A percentile compares a stretch with the other conserved stretches of the same genome.
Conservation (phyloP, 2,329 filamentous ascomycete genomes). For the Clonostachys chloroleuca region DNA sequence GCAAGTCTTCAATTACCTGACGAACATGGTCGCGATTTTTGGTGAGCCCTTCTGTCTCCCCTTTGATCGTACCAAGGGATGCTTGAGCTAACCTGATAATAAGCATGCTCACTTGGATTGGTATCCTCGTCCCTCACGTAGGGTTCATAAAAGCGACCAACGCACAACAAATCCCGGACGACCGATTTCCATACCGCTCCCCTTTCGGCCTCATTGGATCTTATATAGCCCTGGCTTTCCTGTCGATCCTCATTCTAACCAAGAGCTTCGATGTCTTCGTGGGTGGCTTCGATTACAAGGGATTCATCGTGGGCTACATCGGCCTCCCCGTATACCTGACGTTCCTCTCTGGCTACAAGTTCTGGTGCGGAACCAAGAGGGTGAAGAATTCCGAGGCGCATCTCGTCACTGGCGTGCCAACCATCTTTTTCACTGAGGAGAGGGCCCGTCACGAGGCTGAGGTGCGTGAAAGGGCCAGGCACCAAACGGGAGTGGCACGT, state of each 20-base stretch:
- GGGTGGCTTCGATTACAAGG: slow-evolving; percentile 38
- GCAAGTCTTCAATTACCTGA: slow-evolving; percentile 59
- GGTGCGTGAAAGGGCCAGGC: too few species aligned
- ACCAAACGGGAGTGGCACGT: too few species aligned
- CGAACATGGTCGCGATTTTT: slow-evolving; percentile 55
- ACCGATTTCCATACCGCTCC: slow-evolving; percentile 62
- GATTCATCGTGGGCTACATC: slow-evolving; percentile 65
- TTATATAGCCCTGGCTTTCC: slow-evolving; percentile 57
- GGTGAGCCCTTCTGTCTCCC: too few species aligned
- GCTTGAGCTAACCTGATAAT: too few species aligned
- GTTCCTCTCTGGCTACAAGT: slow-evolving; percentile 60
- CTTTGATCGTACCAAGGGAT: too few species aligned
- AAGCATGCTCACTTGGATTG: slow-evolving; percentile 63
- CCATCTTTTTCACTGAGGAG: too few species aligned
- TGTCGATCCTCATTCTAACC: slow-evolving; percentile 62
- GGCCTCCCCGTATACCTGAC: slow-evolving; percentile 64
- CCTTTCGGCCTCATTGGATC: slow-evolving; percentile 65
- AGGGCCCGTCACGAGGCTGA: too few species aligned
- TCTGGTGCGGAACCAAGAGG: slow-evolving; percentile 54
- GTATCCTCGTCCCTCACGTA: slow-evolving; percentile 65
- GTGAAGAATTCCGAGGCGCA: slow-evolving; percentile 29
- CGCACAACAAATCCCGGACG: slow-evolving; percentile 61
- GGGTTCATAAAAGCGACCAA: slow-evolving; percentile 64
- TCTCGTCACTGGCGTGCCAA: slow-evolving; percentile 5
- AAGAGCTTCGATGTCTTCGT: slow-evolving; percentile 72